Base-by-base conservation (phyloP, 345 rosid genomes). In the Brassica nigra region DNA sequence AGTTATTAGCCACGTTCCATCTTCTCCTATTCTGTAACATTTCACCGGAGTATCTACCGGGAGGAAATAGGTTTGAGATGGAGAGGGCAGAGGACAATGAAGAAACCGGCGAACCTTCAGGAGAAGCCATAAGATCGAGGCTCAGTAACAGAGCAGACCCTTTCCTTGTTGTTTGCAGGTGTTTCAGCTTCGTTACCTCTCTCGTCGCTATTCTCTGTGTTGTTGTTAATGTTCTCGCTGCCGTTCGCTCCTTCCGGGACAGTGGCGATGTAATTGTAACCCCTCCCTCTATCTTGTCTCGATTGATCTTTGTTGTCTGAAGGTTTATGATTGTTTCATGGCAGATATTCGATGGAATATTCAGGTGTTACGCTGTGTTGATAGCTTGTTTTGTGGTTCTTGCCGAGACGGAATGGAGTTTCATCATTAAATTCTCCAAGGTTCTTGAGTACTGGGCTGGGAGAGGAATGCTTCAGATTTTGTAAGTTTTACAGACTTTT, bases 381-480 rank as follows among this genome's bases (percentile, higher is more conserved):
- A 85, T 91, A 55, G 93, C 92, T 62, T 68, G 75, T 54, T 81
- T 93, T 42, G 97, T 89, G 70, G 90, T 89, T 71, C 62, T 95
- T 0, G 98, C 86, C 0, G 99, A 95, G 88, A 93, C 99, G 0
- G 99, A 95, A 68, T 95, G 99, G 99, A 86, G 83, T 15, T 91
- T 90, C 70, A 84, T 94, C 33, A 54, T 79, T 71, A 89, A 86
- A 81, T 92, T 89, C 62, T 92, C 86, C 69, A 89, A 89, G 97
- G 98, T 93, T 23, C 81, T 95, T 86, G 97, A 95, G 73, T 95
- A 75, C 76, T 95, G 98, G 96, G 96, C 77, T 84, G 97, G 96
- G 4, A 87, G 99, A 88, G 97, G 98, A 65, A 93, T 93, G 99
- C 97, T 95, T 86, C 98, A 95, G 82, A 95, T 95, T 83, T 95